Evolutionary conservation across 495 filamentous ascomycete genomes (phyloP), one percentile per base, ranked within the genome.

Genomic region (Stereocaulon alpinum): DNA sequence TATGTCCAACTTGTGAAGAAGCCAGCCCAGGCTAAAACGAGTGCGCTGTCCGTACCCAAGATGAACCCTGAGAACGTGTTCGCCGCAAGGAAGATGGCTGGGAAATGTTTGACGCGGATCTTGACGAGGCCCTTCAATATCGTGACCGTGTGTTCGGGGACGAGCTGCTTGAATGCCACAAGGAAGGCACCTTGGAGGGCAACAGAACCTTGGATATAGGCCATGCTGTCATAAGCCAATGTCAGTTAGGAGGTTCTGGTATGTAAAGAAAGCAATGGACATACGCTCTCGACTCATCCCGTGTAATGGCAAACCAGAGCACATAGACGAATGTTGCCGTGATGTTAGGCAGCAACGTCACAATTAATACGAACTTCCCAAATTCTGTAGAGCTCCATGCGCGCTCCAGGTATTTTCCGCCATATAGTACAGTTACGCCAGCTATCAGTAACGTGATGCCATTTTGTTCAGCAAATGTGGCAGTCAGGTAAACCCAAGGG

Each of bases 81-180:
- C 53, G 91, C 80, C 30, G 91, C 71, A 60, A 95, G 80, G 70
- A 96, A 96, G 45, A 96, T 76, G 20, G 93, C 86, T 10, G 93
- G 93, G 69, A 97, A 95, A 65, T 93, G 89, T 64, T 89, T 89
- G 14, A 98, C 90, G 55, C 93, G 90, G 66, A 96, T 81, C 56
- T 91, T 94, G 53, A 98, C 68, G 50, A 95, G 72, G 56, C 89
- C 88, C 62, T 86, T 84, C 74, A 95, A 88, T 62, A 98, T 80
- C 0, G 91, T 88, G 42, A 98, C 92, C n/a, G 93, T 97, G 72
- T 98, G 93, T 68, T 95, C 90, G 30, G 93, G 93, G 22, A 97
- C 89, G 40, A 98, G 88, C 71, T 98, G 94, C 73, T 95, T 96
- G 74, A 97, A 96, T 56, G 93, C 89, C 66, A 98, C 91, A 59